Evolutionary conservation across 2,329 filamentous ascomycete genomes (phyloP), one percentile per base, ranked within the genome.

Genomic region (Verticillium nonalfalfae): DNA sequence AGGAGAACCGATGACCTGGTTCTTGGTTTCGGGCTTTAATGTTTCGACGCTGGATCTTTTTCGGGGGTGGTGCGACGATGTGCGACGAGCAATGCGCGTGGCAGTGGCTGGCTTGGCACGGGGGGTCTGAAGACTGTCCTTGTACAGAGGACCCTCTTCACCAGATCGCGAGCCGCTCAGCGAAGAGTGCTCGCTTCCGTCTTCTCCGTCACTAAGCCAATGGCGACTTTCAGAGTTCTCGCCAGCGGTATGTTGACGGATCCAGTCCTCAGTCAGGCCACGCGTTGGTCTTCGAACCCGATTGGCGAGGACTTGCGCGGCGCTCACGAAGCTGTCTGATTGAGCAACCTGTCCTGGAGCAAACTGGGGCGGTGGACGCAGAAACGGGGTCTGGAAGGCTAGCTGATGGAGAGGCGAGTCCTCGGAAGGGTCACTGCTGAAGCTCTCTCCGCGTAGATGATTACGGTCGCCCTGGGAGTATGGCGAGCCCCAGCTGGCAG

Each of bases 401-500:
- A 89, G 77, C 61, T 83, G 83, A 65, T 87, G 85, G 64, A 88
- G 79, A 0, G 82, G 85, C 55, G 81, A 84, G 64, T 56, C 54
- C 68, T 86, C 84, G 2, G 84, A 87, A 62, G 75, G 75, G 68
- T 82, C 85, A 73, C 85, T 88, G 70, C 82, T 83, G 66, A 80
- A 78, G 67, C 83, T 85, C 64, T 78, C 75, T 60, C 75, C 76
- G 59, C 80, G 80, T 60, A 81, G 76, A 63, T 81, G 75, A 56
- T 71, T 74, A 67, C 73, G 74, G 61, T 84, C 89, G 45, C 88
- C 83, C 64, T 82, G 83, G 60, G 90, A 88, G 76, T 97, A 97
- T 26, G 93, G 93, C 60, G 93, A 97, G 61, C 93, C 93, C 93
- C 93, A 97, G 73, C 89, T 93, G 57, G 92, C 89, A 56, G 91